Percentiles rank a stretch among this genome's conserved stretches.
phyloP scores from a whole-genome alignment of 148 eudicot genomes.

The Chenopodium suecicum region DNA sequence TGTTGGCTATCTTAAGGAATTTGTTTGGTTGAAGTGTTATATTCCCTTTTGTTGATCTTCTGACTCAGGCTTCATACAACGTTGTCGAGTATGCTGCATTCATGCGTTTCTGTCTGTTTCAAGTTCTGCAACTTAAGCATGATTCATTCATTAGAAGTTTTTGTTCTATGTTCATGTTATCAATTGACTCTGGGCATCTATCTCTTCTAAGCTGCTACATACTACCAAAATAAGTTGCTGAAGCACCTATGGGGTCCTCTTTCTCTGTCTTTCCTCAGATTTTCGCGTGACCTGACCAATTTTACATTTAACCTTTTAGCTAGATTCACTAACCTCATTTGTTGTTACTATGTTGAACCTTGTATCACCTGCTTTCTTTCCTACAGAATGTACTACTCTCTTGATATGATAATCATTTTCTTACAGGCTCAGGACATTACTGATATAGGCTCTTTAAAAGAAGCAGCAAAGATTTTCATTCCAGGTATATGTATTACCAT shows the following conservation, averaged over 20 bases:
- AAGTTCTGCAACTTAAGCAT: neutral
- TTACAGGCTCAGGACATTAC: constrained; percentile 83
- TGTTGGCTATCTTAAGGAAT: neutral
- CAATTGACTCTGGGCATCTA: neutral
- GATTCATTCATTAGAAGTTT: neutral
- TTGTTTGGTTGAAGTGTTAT: constrained; percentile 4
- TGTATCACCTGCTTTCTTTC: neutral
- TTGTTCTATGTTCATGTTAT: neutral
- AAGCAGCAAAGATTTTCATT: constrained; percentile 79
- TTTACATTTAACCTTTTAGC: neutral
- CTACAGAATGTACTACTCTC: neutral
- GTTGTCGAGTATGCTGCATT: neutral
- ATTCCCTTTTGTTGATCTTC: neutral
- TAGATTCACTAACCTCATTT: neutral
- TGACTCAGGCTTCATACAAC: neutral
- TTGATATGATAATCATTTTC: constrained; percentile 7
- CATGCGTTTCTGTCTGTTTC: neutral
- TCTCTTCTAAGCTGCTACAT: neutral
- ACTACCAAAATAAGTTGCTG: neutral
- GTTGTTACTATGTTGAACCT: neutral
- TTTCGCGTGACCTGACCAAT: neutral
- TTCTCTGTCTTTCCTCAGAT: neutral
- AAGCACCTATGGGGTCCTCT: neutral
- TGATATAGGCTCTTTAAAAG: constrained; percentile 81
- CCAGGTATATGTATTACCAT: constrained; percentile 53